Evolutionary conservation across 129 eudicot species (phyloP).

Genomic region (Flaveria linearis): DNA sequence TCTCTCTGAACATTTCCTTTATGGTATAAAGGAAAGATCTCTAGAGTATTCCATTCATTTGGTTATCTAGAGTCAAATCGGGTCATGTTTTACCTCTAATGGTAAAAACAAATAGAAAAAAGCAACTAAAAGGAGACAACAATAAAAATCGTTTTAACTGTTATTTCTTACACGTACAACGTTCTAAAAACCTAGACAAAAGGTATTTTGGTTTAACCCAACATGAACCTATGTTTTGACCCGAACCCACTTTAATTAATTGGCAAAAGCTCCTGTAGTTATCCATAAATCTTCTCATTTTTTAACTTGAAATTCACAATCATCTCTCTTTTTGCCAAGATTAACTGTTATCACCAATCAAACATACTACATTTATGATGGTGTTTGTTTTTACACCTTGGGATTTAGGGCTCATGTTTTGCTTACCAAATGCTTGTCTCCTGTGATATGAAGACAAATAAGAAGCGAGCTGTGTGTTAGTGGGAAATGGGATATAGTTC

Average conservation of each 20-base stretch:
- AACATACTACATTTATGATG: background rate
- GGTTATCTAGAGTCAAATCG: background rate
- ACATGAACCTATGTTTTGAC: background rate
- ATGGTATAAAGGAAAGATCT: background rate
- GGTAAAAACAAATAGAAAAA: background rate
- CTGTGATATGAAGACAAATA: slow-evolving; percentile 67
- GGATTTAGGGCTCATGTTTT: slow-evolving; percentile 6
- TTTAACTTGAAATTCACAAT: background rate
- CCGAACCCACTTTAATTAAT: background rate
- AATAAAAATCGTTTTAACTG: background rate
- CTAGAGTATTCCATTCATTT: too few species aligned
- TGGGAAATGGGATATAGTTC: slow-evolving; percentile 48
- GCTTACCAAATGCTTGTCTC: slow-evolving; percentile 78
- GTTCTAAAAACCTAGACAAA: too few species aligned
- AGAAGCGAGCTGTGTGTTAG: slow-evolving; percentile 56
- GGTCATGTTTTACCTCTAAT: background rate
- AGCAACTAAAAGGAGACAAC: background rate
- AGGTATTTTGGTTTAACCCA: background rate
- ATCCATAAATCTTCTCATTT: background rate
- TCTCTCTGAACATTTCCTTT: background rate
- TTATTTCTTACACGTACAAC: background rate
- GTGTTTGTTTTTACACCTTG: background rate
- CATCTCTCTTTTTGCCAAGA: background rate
- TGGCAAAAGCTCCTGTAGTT: background rate
- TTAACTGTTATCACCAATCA: background rate